phyloP scores from a whole-genome alignment of 441 rosid genomes.

The Geranium incanum region DNA sequence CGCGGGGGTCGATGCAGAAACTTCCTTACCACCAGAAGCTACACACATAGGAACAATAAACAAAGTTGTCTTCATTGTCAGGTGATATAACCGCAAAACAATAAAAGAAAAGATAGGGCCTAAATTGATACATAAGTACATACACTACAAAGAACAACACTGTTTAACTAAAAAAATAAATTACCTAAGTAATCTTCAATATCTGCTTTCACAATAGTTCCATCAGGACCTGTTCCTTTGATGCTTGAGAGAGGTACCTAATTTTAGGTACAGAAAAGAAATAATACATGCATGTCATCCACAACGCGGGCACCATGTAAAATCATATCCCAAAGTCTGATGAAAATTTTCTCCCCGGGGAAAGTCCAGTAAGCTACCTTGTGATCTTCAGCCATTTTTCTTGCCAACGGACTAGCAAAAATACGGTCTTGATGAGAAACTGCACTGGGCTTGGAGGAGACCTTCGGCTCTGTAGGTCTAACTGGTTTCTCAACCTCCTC shows the following conservation, averaged over 20 bases:
- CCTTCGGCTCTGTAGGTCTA: slow-evolving; percentile 51
- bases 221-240: slow-evolving; percentile 89
- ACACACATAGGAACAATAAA: slow-evolving; percentile 22
- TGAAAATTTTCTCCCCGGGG: neutral
- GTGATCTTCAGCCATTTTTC: slow-evolving; percentile 79
- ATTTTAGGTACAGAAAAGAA: slow-evolving; percentile 15
- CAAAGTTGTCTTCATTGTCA: neutral
- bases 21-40: slow-evolving; percentile 71
- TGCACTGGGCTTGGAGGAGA: slow-evolving; percentile 37
- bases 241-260: slow-evolving; percentile 77
- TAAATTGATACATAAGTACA: neutral
- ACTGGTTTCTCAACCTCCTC: slow-evolving; percentile 45
- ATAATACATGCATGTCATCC: neutral
- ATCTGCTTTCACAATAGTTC: slow-evolving; percentile 80
- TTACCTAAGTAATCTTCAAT: slow-evolving; percentile 85
- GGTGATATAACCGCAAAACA: neutral
- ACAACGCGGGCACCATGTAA: neutral
- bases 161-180: slow-evolving; percentile 9
- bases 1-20: slow-evolving; percentile 44
- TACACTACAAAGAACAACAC: slow-evolving; percentile 12
- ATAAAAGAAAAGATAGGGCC: neutral
- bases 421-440: slow-evolving; percentile 53
- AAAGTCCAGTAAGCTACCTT: slow-evolving; percentile 37
- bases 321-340: neutral
- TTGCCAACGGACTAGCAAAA: slow-evolving; percentile 85